Percentiles rank a stretch among this genome's conserved stretches.
Conservation (phyloP, 306 rosid species). For the Hippophae tibetana region DNA sequence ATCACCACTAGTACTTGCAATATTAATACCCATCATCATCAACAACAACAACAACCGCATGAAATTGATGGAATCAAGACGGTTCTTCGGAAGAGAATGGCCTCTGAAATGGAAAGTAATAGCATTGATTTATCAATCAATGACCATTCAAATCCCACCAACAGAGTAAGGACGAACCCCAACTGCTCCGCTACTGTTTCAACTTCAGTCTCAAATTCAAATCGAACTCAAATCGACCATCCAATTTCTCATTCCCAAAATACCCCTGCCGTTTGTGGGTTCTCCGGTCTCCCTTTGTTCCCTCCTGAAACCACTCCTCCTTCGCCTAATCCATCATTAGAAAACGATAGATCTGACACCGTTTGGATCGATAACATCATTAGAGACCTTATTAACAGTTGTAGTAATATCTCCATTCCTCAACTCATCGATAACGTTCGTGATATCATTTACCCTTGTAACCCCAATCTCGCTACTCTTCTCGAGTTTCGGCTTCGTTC, state of each 20-base stretch:
- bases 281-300: conserved; percentile 83
- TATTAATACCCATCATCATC: background rate
- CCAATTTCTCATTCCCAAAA: conserved; percentile 21
- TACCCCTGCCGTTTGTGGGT: conserved; percentile 73
- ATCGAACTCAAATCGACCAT: conserved; percentile 18
- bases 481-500: conserved; percentile 81
- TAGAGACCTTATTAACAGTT: conserved; percentile 77
- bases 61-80: conserved; percentile 22
- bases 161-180: conserved; percentile 15
- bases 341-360: conserved; percentile 56
- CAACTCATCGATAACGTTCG: conserved; percentile 83
- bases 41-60: conserved; percentile 5
- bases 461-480: conserved; percentile 77
- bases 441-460: conserved; percentile 89
- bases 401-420: conserved; percentile 67
- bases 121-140: background rate
- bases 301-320: conserved; percentile 39
- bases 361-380: conserved; percentile 83
- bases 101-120: conserved; percentile 67
- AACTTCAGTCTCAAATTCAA: conserved; percentile 11
- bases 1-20: background rate
- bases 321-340: conserved; percentile 31
- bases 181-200: conserved; percentile 81
- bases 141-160: background rate
- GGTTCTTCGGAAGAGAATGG: conserved; percentile 65